Conservation (phyloP, 768 basidiomycete species). For the Kondoa malvinella region DNA sequence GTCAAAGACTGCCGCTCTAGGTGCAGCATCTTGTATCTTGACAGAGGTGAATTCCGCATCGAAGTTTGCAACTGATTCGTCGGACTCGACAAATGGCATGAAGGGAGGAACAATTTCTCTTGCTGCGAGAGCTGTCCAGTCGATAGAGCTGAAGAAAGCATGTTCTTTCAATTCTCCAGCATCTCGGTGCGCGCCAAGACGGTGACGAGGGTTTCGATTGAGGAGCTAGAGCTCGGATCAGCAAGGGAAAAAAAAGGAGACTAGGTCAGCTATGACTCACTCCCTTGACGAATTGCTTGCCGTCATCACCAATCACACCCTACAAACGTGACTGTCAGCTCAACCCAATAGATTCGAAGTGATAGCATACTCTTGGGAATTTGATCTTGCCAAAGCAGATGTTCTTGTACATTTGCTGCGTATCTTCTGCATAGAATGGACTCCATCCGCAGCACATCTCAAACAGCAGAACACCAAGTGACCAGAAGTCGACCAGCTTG, state of each 20-base stretch:
- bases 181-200: slow-evolving; percentile 76
- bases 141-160: slow-evolving; percentile 75
- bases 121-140: slow-evolving; percentile 69
- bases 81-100: slow-evolving; percentile 92
- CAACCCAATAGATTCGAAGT: background rate
- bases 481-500: slow-evolving; percentile 93
- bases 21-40: slow-evolving; percentile 59
- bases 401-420: slow-evolving; percentile 97
- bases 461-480: slow-evolving; percentile 55
- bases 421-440: slow-evolving; percentile 98
- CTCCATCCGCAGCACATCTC: slow-evolving; percentile 99
- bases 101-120: slow-evolving; percentile 93
- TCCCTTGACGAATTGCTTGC: slow-evolving; percentile 97
- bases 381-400: slow-evolving; percentile 79
- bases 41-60: slow-evolving; percentile 93
- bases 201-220: slow-evolving; percentile 95
- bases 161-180: slow-evolving; percentile 90
- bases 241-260: background rate
- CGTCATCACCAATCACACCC: slow-evolving; percentile 89
- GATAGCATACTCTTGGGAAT: slow-evolving; percentile 51
- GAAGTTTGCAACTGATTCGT: slow-evolving; percentile 95
- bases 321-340: background rate
- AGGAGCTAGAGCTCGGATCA: slow-evolving; percentile 48
- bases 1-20: slow-evolving; percentile 35
- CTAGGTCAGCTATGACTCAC: slow-evolving; percentile 39